A percentile compares a stretch with the other conserved stretches of the same genome.
Conservation (phyloP, 306 rosid genomes). For the Acacia melanoxylon region DNA sequence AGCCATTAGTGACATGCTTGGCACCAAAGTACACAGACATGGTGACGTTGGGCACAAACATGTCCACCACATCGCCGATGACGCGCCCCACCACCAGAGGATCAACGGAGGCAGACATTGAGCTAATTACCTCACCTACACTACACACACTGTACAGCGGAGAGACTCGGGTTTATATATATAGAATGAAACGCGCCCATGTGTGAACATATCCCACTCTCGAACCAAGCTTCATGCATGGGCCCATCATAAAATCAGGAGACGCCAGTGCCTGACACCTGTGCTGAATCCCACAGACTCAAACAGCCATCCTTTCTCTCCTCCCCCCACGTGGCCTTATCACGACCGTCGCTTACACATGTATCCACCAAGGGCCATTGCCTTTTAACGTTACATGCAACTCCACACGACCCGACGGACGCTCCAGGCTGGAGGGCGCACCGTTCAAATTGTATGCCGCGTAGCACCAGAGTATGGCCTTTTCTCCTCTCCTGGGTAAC, state of each 20-base stretch:
- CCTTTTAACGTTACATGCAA: constrained; percentile 17
- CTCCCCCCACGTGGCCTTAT: constrained; percentile 24
- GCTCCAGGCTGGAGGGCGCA: neutral
- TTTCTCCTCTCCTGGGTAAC: neutral
- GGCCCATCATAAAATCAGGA: constrained; percentile 25
- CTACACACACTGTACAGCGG: neutral
- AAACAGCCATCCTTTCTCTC: constrained; percentile 30
- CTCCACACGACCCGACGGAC: neutral
- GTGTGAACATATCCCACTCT: neutral
- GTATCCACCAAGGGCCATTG: neutral
- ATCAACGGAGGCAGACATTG: constrained; percentile 77
- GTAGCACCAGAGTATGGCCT: neutral
- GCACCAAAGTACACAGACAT: constrained; percentile 75
- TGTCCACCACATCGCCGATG: constrained; percentile 85
- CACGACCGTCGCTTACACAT: neutral
- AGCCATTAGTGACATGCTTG: constrained; percentile 83
- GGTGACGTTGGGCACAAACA: constrained; percentile 63
- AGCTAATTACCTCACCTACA: neutral
- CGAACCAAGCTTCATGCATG: constrained; percentile 47
- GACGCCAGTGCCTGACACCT: constrained; percentile 43
- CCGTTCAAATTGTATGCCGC: neutral
- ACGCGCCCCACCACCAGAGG: constrained; percentile 86
- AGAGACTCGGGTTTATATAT: constrained; percentile 39
- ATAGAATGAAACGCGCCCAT: neutral
- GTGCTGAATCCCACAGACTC: constrained; percentile 4